A percentile compares a stretch with the other conserved stretches of the same genome.
phyloP scores from a whole-genome alignment of 2,329 filamentous ascomycete species.

The Colletotrichum aenigma region DNA sequence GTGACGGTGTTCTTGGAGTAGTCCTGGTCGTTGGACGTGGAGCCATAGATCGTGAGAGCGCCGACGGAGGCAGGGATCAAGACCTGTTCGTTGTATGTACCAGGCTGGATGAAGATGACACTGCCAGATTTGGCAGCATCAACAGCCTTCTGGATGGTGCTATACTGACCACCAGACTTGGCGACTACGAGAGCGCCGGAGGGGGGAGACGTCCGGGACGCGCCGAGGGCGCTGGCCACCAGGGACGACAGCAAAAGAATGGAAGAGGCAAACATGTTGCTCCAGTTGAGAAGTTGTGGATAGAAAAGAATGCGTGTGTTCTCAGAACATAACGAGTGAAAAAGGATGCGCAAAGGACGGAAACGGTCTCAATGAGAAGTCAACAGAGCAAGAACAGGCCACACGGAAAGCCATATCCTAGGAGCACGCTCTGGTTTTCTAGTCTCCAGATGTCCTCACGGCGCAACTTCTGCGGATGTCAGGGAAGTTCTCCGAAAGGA shows the following conservation, averaged over 20 bases:
- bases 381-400: background rate
- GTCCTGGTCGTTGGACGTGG: slow-evolving; percentile 29
- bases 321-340: slow-evolving; percentile 5
- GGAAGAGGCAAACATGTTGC: slow-evolving; percentile 6
- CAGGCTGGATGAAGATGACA: slow-evolving; percentile 34
- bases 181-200: slow-evolving; percentile 35
- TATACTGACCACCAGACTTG: slow-evolving; percentile 27
- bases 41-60: slow-evolving; percentile 67
- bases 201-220: slow-evolving; percentile 31
- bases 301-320: background rate
- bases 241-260: slow-evolving; percentile 17
- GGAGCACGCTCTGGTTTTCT: background rate
- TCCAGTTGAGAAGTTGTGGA: background rate
- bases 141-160: slow-evolving; percentile 54
- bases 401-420: background rate
- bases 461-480: background rate
- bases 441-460: background rate
- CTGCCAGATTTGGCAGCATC: slow-evolving; percentile 57
- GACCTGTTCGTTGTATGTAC: slow-evolving; percentile 46
- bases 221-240: slow-evolving; percentile 20
- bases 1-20: slow-evolving; percentile 57
- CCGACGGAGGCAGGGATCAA: slow-evolving; percentile 52
- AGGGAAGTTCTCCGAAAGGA: background rate
- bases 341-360: background rate
- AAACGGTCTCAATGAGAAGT: background rate